phyloP scores from a whole-genome alignment of 257 asterid species.

The Nicotiana otophora region DNA sequence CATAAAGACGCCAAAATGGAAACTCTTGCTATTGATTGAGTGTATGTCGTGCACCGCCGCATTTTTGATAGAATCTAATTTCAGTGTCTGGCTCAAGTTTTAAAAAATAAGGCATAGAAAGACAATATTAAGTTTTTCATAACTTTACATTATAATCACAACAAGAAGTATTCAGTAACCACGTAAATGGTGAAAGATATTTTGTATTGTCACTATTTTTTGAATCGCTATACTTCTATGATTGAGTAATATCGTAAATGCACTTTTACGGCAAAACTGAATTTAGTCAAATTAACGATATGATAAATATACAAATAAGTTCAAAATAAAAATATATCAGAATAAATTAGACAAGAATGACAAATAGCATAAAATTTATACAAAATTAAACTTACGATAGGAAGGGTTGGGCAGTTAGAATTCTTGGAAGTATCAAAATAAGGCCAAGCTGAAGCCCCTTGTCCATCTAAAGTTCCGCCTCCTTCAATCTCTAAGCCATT shows the following conservation, averaged over 20 bases:
- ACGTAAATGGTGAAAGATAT: background rate
- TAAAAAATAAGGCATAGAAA: background rate
- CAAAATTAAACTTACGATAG: background rate
- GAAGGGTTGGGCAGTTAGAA: background rate
- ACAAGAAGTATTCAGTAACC: background rate
- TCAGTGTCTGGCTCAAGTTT: background rate
- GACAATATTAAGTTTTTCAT: background rate
- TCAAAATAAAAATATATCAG: background rate
- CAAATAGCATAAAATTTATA: background rate
- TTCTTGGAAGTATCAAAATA: background rate
- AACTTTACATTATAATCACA: background rate
- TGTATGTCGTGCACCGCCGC: background rate
- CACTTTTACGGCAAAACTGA: no score
- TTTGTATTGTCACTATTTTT: background rate
- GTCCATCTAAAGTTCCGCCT: conserved; percentile 7
- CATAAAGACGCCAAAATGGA: background rate
- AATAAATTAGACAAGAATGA: background rate
- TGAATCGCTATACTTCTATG: no score
- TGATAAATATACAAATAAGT: no score
- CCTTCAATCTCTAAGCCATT: conserved; percentile 6
- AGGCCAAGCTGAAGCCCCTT: conserved; percentile 11
- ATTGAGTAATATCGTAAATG: no score
- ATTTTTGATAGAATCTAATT: background rate
- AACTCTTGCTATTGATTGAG: conserved; percentile 2
- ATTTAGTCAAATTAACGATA: no score